phyloP scores from a whole-genome alignment of 768 basidiomycete species.

The Agaricus subrufescens region DNA sequence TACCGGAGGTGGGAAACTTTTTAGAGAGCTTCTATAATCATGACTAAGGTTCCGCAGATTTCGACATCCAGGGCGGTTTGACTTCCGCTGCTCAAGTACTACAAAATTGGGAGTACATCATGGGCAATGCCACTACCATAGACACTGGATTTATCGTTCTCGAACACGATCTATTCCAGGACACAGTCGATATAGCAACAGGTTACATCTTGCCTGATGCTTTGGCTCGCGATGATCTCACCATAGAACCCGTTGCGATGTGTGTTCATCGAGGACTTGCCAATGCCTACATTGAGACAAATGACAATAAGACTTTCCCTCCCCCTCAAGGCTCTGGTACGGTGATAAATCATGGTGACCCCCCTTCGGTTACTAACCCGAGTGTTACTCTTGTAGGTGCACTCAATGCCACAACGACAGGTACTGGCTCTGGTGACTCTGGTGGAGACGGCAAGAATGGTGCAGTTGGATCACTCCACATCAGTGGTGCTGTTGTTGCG shows the following conservation, averaged over 20 bases:
- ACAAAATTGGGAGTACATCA: slow-evolving; percentile 69
- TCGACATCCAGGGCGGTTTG: slow-evolving; percentile 68
- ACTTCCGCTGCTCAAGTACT: slow-evolving; percentile 55
- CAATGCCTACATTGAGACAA: slow-evolving; percentile 82
- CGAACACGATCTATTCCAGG: slow-evolving; percentile 83
- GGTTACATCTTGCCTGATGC: slow-evolving; percentile 85
- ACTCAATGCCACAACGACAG: not conserved
- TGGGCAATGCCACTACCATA: slow-evolving; percentile 53
- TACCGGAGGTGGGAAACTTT: slow-evolving; percentile 45
- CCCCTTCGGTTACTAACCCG: not conserved
- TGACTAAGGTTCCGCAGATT: slow-evolving; percentile 45
- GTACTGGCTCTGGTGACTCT: not conserved
- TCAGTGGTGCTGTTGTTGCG: not conserved
- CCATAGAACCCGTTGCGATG: slow-evolving; percentile 63
- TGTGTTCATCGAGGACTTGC: slow-evolving; percentile 56
- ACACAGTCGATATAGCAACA: slow-evolving; percentile 79
- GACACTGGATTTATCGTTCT: slow-evolving; percentile 84
- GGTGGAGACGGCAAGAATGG: not conserved
- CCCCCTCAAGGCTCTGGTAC: slow-evolving; percentile 23
- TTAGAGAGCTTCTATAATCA: not conserved
- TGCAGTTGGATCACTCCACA: not conserved
- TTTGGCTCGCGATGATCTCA: slow-evolving; percentile 60
- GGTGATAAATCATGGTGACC: not conserved
- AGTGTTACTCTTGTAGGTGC: not conserved
- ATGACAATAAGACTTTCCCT: slow-evolving; percentile 63